These are phyloP conservation scores for Backusella tarrabulga DNA, from an alignment of 192 early-diverging fungal species.

Conservation along the genomic window DNA sequence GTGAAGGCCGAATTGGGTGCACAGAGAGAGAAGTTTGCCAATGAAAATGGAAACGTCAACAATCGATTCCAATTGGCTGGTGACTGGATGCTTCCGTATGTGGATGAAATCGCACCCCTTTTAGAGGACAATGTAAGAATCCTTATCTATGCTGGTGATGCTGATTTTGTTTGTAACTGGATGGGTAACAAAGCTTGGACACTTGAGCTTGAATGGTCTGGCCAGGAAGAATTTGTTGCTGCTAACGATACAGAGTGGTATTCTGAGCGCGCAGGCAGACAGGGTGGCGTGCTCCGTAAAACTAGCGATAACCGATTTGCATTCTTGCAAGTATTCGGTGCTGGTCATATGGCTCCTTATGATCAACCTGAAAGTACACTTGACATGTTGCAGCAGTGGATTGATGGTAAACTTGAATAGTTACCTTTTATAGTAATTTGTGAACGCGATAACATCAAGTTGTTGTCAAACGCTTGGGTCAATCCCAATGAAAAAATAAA, in stretches of 20 bases:
- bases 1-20: slow-evolving; percentile 82
- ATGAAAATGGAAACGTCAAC: slow-evolving; percentile 81
- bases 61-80: slow-evolving; percentile 78
- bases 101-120: slow-evolving; percentile 61
- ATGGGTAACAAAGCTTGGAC: slow-evolving; percentile 92
- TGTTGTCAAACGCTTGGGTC: neutral
- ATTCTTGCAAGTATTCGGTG: slow-evolving; percentile 83
- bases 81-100: slow-evolving; percentile 88
- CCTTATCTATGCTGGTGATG: slow-evolving; percentile 80
- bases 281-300: slow-evolving; percentile 66
- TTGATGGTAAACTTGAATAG: slow-evolving; percentile 26
- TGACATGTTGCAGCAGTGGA: slow-evolving; percentile 90
- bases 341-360: slow-evolving; percentile 91
- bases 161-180: slow-evolving; percentile 44
- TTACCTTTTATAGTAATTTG: neutral
- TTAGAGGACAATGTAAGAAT: slow-evolving; percentile 84
- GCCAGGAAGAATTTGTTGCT: slow-evolving; percentile 64
- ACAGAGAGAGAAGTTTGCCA: slow-evolving; percentile 63
- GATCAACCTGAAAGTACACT: slow-evolving; percentile 81
- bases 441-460: neutral
- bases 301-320: slow-evolving; percentile 65
- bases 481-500: neutral
- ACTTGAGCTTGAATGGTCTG: slow-evolving; percentile 81
- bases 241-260: slow-evolving; percentile 73
- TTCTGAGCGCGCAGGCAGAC: slow-evolving; percentile 43